Base-by-base conservation (phyloP, 2,329 filamentous ascomycete species). In the Trichoderma atrobrunneum region DNA sequence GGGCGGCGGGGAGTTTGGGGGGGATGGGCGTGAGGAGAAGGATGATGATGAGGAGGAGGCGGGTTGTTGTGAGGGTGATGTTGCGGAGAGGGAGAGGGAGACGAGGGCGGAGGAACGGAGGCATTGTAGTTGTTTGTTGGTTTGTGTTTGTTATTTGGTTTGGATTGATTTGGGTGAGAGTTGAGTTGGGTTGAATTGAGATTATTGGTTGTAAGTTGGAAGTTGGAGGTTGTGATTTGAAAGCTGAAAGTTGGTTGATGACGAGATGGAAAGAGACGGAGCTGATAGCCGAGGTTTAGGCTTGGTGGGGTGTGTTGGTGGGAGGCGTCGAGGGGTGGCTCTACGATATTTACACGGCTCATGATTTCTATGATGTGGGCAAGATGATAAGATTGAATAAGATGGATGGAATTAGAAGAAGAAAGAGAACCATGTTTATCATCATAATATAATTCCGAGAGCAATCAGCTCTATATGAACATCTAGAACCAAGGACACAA, bases 1-100 rank as follows among this genome's bases (percentile, higher is more conserved):
- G 91, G 81, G 93, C 90, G 77, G 94, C 90, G 7, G 95, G 94
- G 12, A 98, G 93, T 63, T 94, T 92, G 0, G 94, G 95, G 18
- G 96, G 8, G 93, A 84, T 28, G 95, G 93, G 14, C 85, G 85
- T 21, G 84, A 78, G 70, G 82, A 80, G 82, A 87, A 88, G 74
- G 83, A 75, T 72, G 81, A 80, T 74, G 83, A 75, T 72, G 81
- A 80, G 77, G 83, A 81, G 75, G 75, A 78, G 78, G 75, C 78
- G 76, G 75, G 76, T 78, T 71, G 72, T 69, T 71, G 74, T 54
- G 61, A 60, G 26, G 57, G 5, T 1, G 48, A 70, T 60, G 32
- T 56, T 70, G 32, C 72, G 73, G 61, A 64, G 71, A 61, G 57
- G 59, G 48, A 60, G 18, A 7, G 7, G 24, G 28, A 16, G 26